phyloP scores from a whole-genome alignment of 2,329 filamentous ascomycete species.

The Botrytis porri region DNA sequence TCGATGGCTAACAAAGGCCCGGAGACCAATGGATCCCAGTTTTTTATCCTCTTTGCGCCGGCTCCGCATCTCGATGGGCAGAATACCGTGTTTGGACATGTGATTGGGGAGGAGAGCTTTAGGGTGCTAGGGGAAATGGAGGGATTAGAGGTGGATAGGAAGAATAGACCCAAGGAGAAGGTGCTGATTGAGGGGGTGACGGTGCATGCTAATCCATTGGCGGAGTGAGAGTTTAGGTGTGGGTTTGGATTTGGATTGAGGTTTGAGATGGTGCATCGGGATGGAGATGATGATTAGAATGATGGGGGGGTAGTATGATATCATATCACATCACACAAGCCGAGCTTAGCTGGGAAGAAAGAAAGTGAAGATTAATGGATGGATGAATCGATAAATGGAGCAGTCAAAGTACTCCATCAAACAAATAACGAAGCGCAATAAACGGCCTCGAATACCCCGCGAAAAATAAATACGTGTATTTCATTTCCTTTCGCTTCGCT shows the following conservation, averaged over 20 bases:
- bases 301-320: too few species aligned
- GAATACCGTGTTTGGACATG: constrained; percentile 79
- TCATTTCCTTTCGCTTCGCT: background rate
- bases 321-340: too few species aligned
- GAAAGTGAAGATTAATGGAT: background rate
- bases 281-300: too few species aligned
- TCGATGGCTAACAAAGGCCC: constrained; percentile 79
- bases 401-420: background rate
- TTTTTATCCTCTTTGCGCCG: constrained; percentile 76
- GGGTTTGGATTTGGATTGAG: too few species aligned
- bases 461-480: background rate
- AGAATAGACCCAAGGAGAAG: constrained; percentile 67
- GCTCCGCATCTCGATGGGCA: constrained; percentile 78
- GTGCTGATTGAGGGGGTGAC: constrained; percentile 66
- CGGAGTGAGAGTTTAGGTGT: background rate
- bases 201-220: constrained; percentile 53
- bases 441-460: background rate
- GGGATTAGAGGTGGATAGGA: constrained; percentile 70
- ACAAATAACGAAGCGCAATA: background rate
- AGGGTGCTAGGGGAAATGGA: constrained; percentile 70
- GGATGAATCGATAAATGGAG: background rate
- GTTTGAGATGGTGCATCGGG: background rate
- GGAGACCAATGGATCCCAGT: constrained; percentile 73
- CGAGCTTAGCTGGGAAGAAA: background rate
- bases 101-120: constrained; percentile 62